A percentile compares a stretch with the other conserved stretches of the same genome.
Evolutionary conservation across 805 yeast genomes (phyloP).

Genomic region (Suhomyces xylopsoci): DNA sequence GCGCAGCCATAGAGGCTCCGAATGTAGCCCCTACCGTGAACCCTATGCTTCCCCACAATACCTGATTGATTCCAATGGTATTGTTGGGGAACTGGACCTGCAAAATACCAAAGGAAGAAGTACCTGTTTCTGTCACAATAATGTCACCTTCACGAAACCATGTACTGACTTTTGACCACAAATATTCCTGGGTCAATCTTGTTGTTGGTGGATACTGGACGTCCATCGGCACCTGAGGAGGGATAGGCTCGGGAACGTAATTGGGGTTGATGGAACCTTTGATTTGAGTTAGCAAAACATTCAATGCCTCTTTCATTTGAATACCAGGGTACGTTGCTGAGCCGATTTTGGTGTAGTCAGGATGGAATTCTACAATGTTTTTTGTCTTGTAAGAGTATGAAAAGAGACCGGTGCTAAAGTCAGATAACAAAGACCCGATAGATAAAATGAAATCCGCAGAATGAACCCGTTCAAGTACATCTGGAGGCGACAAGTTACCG

Average conservation of each 20-base stretch:
- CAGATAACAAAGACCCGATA: conserved; percentile 28
- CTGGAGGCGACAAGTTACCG: conserved; percentile 26
- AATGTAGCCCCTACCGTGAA: conserved; percentile 33
- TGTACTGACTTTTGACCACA: conserved; percentile 27
- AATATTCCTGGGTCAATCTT: conserved; percentile 25
- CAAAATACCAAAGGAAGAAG: conserved; percentile 34
- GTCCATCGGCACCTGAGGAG: conserved; percentile 11
- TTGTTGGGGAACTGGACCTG: conserved; percentile 30
- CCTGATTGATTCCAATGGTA: conserved; percentile 32
- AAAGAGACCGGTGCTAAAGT: conserved; percentile 32
- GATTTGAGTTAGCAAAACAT: conserved; percentile 16
- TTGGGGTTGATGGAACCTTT: conserved; percentile 9
- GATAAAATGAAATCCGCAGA: conserved; percentile 26
- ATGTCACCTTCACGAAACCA: conserved; percentile 32
- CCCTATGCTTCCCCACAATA: conserved; percentile 37
- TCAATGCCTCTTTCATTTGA: conserved; percentile 28
- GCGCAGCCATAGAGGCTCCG: conserved; percentile 35
- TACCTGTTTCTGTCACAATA: conserved; percentile 35
- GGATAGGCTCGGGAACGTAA: conserved; percentile 18
- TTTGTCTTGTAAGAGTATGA: conserved; percentile 30
- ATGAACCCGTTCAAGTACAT: conserved; percentile 25
- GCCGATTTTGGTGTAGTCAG: conserved; percentile 30
- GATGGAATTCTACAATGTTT: conserved; percentile 32
- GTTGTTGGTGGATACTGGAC: conserved; percentile 8
- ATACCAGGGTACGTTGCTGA: conserved; percentile 30